Evolutionary conservation across 768 basidiomycete genomes (phyloP), one percentile per base, ranked within the genome.

Genomic region (Candolleomyces efflorescens): DNA sequence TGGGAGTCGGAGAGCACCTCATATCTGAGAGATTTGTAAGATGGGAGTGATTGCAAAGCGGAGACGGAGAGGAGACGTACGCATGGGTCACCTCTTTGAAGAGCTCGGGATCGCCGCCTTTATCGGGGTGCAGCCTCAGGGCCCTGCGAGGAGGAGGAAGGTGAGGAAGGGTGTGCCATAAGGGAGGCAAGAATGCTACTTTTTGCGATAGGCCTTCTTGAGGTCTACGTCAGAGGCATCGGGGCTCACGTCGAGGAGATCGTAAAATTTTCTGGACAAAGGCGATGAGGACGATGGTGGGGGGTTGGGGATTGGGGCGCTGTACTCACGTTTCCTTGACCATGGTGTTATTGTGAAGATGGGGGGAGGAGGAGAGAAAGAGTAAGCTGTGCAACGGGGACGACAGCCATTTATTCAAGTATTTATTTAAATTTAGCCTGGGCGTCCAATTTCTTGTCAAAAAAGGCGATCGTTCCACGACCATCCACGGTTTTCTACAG

Each of bases 21-120:
- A 67, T 98, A 98, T 51, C 94, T 95, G 67, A 1, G 47, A 49
- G 36, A 50, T 59, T 22, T 26, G 45, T 54, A 53, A 56, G 41
- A 20, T 32, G 43, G 5, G 18, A 9, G 45, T 22, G 54, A 53
- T 59, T 6, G 18, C 3, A 3, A 52, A 44, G 36, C 41, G 41
- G 12, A 9, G 51, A 54, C 48, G 46, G 44, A 59, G n/a, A 10
- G 37, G 13, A 60, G n/a, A 81, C 92, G 60, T 79, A 94, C 89
- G 92, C 92, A 77, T 94, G 92, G 10, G 92, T 95, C 38, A 98
- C 90, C 70, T 98, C 93, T 70, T 98, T 98, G 87, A 98, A 98
- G 54, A 90, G 73, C 72, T 98, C 96, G 23, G 94, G 94, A 66
- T 97, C 95, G 57, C 94, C 94, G 48, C 94, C 94, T 75, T 95